phyloP scores from a whole-genome alignment of 2,329 filamentous ascomycete genomes.

The Cladobotryum protrusum region DNA sequence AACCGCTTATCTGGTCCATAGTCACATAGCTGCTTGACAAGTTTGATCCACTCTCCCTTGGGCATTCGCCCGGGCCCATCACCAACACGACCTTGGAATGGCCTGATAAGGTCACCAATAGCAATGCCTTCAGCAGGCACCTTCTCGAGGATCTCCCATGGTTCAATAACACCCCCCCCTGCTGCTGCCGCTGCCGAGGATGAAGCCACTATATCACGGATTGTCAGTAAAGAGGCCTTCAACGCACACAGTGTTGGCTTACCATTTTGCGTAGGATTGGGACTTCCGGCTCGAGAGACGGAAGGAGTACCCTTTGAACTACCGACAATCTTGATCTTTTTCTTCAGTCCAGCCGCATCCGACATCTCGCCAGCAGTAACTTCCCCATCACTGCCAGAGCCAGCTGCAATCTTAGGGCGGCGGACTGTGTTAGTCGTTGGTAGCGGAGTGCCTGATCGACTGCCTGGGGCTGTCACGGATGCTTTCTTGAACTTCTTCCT shows the following conservation, averaged over 20 bases:
- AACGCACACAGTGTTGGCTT: slow-evolving; percentile 17
- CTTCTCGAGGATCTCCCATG: slow-evolving; percentile 48
- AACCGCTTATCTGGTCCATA: slow-evolving; percentile 51
- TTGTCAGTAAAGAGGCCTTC: slow-evolving; percentile 4
- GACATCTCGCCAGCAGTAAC: slow-evolving; percentile 63
- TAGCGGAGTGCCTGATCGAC: slow-evolving; percentile 51
- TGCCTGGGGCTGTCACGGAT: slow-evolving; percentile 40
- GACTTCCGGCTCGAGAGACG: slow-evolving; percentile 58
- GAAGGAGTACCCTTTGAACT: slow-evolving; percentile 46
- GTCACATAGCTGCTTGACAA: slow-evolving; percentile 50
- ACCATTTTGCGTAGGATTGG: slow-evolving; percentile 39
- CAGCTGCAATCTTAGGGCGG: slow-evolving; percentile 41
- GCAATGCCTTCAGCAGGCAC: slow-evolving; percentile 50
- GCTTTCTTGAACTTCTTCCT: slow-evolving; percentile 72
- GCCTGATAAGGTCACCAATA: slow-evolving; percentile 47
- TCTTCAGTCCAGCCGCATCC: slow-evolving; percentile 44
- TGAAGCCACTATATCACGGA: slow-evolving; percentile 20
- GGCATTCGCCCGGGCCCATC: slow-evolving; percentile 46
- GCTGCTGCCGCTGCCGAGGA: slow-evolving; percentile 29
- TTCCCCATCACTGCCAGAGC: slow-evolving; percentile 66
- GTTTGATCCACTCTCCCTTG: slow-evolving; percentile 50
- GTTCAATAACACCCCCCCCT: slow-evolving; percentile 31
- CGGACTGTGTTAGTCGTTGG: slow-evolving; percentile 35
- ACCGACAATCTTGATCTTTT: slow-evolving; percentile 50
- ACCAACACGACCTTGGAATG: slow-evolving; percentile 48